Conservation (phyloP, 306 rosid species). For the Rosa rugosa region DNA sequence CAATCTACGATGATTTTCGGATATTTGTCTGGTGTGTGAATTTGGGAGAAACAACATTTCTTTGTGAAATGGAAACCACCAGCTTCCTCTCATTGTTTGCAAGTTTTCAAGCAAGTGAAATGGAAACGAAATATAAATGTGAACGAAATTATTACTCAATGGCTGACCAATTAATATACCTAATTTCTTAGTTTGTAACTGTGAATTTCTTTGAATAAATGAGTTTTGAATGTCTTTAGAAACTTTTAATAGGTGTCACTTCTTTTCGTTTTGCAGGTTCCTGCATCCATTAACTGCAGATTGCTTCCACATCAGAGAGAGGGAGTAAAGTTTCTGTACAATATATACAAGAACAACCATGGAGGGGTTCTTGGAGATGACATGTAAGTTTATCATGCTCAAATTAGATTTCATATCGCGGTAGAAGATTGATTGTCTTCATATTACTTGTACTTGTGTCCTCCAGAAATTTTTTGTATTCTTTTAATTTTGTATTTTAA, state of each 20-base stretch:
- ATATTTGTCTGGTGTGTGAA: background rate
- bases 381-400: slow-evolving; percentile 52
- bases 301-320: slow-evolving; percentile 88
- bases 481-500: background rate
- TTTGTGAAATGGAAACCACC: too few species aligned
- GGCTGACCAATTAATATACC: too few species aligned
- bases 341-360: slow-evolving; percentile 72
- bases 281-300: slow-evolving; percentile 86
- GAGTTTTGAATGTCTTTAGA: background rate
- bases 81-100: too few species aligned
- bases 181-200: too few species aligned
- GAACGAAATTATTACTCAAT: too few species aligned
- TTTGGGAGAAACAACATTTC: background rate
- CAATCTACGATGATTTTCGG: too few species aligned
- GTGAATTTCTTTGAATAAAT: background rate
- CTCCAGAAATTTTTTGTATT: background rate
- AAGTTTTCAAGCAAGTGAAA: background rate
- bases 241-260: background rate
- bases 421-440: background rate
- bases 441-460: slow-evolving; percentile 5
- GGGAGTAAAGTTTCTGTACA: slow-evolving; percentile 75
- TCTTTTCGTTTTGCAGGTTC: slow-evolving; percentile 55
- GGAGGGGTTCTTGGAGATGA: slow-evolving; percentile 99
- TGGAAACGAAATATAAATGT: background rate
- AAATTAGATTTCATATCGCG: background rate